Percentiles rank a stretch among this genome's conserved stretches.
Conservation (phyloP, 768 basidiomycete species). For the Kwoniella dendrophila region DNA sequence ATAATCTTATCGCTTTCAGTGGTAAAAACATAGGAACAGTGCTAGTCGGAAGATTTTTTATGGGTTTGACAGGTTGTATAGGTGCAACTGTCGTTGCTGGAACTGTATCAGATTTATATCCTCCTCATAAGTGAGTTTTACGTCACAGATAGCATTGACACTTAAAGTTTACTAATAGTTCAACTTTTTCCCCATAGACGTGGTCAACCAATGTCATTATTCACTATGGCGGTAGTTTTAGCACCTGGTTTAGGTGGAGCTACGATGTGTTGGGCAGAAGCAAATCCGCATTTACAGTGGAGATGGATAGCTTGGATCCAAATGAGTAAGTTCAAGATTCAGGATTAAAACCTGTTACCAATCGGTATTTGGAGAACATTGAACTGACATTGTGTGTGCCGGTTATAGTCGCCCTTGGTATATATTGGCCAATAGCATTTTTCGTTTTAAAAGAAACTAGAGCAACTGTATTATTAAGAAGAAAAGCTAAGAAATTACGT, state of each 20-base stretch:
- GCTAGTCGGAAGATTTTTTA: constrained; percentile 53
- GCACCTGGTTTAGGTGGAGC: constrained; percentile 69
- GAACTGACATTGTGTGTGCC: constrained; percentile 42
- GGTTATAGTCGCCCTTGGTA: constrained; percentile 59
- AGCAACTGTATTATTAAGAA: constrained; percentile 67
- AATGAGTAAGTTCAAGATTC: constrained; percentile 57
- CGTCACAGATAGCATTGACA: neutral
- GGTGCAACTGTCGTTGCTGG: constrained; percentile 57
- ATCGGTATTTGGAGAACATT: no score
- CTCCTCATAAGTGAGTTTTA: constrained; percentile 24
- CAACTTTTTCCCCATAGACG: constrained; percentile 60
- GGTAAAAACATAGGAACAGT: constrained; percentile 54
- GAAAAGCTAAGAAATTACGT: constrained; percentile 66
- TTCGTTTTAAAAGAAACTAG: constrained; percentile 74
- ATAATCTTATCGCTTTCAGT: constrained; percentile 27
- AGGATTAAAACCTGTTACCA: constrained; percentile 28
- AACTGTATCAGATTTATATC: constrained; percentile 56
- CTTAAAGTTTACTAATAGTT: neutral
- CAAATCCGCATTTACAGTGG: constrained; percentile 66
- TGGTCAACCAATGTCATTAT: constrained; percentile 76
- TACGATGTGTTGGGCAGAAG: constrained; percentile 65
- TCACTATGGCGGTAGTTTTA: constrained; percentile 65
- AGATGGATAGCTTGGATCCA: constrained; percentile 84
- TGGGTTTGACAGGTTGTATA: constrained; percentile 52
- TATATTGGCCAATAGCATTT: constrained; percentile 62